Percentiles rank a stretch among this genome's conserved stretches.
Conservation (phyloP, 352 stramenopile species). For the Peronosclerospora sorghi region DNA sequence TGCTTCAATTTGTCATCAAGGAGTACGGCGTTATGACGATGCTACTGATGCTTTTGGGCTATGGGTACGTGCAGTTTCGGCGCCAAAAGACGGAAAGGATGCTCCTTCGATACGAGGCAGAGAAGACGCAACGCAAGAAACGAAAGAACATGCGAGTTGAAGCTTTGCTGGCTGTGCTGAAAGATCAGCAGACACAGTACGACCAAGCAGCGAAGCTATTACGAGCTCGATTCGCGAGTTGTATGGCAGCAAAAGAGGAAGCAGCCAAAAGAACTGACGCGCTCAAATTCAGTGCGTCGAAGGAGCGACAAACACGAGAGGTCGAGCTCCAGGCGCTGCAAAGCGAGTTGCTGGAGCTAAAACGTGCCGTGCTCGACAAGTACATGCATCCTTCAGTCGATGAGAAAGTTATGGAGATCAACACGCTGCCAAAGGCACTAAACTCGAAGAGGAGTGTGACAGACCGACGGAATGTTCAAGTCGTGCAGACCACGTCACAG, state of each 20-base stretch:
- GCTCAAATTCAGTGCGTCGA: background rate
- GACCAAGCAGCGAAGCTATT: slow-evolving; percentile 25
- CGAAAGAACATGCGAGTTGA: slow-evolving; percentile 15
- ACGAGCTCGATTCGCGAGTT: slow-evolving; percentile 11
- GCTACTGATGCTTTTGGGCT: slow-evolving; percentile 21
- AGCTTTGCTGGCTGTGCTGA: slow-evolving; percentile 24
- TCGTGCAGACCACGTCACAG: background rate
- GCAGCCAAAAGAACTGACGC: background rate
- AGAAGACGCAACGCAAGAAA: slow-evolving; percentile 12
- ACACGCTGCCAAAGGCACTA: slow-evolving; percentile 12
- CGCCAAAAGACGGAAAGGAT: slow-evolving; percentile 20
- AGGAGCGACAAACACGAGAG: slow-evolving; percentile 7
- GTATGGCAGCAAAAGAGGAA: slow-evolving; percentile 11
- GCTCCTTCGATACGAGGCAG: slow-evolving; percentile 10
- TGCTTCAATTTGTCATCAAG: slow-evolving; percentile 15
- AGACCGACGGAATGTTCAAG: slow-evolving; percentile 1
- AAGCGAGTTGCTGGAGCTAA: slow-evolving; percentile 26
- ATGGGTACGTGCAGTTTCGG: slow-evolving; percentile 23
- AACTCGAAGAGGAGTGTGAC: background rate
- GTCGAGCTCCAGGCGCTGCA: slow-evolving; percentile 26
- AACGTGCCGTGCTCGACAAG: slow-evolving; percentile 21
- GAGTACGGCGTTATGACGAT: slow-evolving; percentile 28
- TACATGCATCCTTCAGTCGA: slow-evolving; percentile 14
- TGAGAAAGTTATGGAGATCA: slow-evolving; percentile 6
- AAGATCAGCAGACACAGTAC: slow-evolving; percentile 34